phyloP scores from a whole-genome alignment of 345 rosid genomes.

The Brassica nigra region DNA sequence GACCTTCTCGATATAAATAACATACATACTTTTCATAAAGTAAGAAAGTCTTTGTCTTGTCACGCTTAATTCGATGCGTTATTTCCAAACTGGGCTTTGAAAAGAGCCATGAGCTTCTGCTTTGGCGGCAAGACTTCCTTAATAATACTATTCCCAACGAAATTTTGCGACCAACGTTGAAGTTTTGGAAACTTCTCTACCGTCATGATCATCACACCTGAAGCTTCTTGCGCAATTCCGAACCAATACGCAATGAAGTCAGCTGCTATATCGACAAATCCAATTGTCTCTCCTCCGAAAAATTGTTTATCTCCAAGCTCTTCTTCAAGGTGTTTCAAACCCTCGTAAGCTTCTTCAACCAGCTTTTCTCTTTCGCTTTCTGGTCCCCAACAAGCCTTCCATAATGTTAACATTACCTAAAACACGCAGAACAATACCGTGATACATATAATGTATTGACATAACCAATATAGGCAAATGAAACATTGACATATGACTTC shows the following conservation, averaged over 20 bases:
- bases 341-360: constrained; percentile 43
- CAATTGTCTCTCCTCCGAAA: constrained; percentile 67
- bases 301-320: constrained; percentile 55
- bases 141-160: constrained; percentile 27
- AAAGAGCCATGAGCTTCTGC: constrained; percentile 35
- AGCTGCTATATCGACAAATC: constrained; percentile 59
- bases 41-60: background rate
- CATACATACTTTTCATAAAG: no score
- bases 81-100: constrained; percentile 35
- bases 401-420: constrained; percentile 41
- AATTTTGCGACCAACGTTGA: constrained; percentile 47
- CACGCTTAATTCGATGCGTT: background rate
- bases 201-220: constrained; percentile 47
- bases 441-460: background rate
- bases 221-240: constrained; percentile 43
- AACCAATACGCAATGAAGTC: constrained; percentile 50
- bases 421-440: background rate
- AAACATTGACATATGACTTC: background rate
- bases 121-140: constrained; percentile 53
- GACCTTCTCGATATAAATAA: no score
- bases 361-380: constrained; percentile 41
- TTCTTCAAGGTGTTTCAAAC: constrained; percentile 50
- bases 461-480: no score
- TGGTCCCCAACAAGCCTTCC: constrained; percentile 43
- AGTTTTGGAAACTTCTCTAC: constrained; percentile 51